Base-by-base conservation (phyloP, 2,329 filamentous ascomycete species). In the Scedosporium minutisporum region DNA sequence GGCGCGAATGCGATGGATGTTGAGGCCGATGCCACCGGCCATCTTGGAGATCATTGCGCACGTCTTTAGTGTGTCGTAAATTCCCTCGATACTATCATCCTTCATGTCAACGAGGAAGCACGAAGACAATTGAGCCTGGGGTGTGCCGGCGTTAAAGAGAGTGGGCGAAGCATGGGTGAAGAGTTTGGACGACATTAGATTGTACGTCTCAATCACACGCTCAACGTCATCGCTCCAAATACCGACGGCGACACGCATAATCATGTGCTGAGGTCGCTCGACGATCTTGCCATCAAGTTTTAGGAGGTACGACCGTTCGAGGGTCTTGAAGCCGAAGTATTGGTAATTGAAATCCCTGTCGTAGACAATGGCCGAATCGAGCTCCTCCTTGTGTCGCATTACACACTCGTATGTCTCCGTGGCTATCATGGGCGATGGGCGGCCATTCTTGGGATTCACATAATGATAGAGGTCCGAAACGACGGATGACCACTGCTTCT, bases 1-100 rank as follows among this genome's bases (percentile, higher is more conserved):
- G 65, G 95, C 91, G 76, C 95, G 92, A 71, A 99, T 99, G 71
- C 93, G 89, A 80, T 99, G 95, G 60, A 93, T 88, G 72, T 99
- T 97, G 67, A 99, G 83, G 71, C 95, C 95, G 74, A 99, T 97
- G 75, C 95, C 95, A 75, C 95, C 95, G 69, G 95, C 95, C 79
- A 95, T 97, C 86, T 99, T 99, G 73, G 95, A 99, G 77, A 99
- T 99, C 91, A 99, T 93, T 68, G 95, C 95, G 78, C 95, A 99
- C 1, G 91, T 97, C 87, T 99, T 99, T 69, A 99, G 85, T 18
- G 95, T 99, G 74, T 99, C 95, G 72, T 99, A 99, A 74, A 99
- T 99, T 69, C 95, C 95, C 68, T 99, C 95, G 72, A 99, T 99
- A 77, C 93, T 97, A 79, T 99, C 95, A 60, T 96, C 93, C 82